phyloP scores from a whole-genome alignment of 2,329 filamentous ascomycete genomes.

The Neofusicoccum sp. region DNA sequence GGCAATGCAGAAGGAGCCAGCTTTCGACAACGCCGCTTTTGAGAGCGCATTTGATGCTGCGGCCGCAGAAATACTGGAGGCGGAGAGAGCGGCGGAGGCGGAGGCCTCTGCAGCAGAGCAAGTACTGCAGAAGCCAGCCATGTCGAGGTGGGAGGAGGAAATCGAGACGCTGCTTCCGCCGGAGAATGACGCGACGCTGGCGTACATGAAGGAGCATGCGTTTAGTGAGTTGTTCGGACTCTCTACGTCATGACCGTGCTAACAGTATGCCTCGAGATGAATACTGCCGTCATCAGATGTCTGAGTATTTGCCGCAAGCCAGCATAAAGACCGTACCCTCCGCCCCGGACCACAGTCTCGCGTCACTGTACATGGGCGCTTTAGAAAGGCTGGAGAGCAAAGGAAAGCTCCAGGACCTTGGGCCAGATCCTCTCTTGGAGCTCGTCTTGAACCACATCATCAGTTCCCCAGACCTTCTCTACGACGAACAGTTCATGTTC shows the following conservation, averaged over 20 bases:
- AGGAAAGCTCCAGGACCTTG: background rate
- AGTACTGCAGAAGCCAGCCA: background rate
- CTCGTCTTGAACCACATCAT: background rate
- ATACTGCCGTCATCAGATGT: slow-evolving; percentile 8
- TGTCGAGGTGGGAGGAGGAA: slow-evolving; percentile 2
- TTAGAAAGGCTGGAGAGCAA: slow-evolving; percentile 2
- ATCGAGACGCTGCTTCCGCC: background rate
- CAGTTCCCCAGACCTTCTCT: background rate
- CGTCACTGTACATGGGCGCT: slow-evolving; percentile 5
- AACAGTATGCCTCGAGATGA: background rate
- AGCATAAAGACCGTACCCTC: background rate
- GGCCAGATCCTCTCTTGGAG: slow-evolving; percentile 6
- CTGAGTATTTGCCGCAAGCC: slow-evolving; percentile 8
- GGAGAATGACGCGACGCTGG: background rate
- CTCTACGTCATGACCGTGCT: background rate
- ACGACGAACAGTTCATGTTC: slow-evolving; percentile 11
- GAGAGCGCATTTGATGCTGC: slow-evolving; percentile 57
- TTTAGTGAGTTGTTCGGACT: background rate
- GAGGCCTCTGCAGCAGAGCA: slow-evolving; percentile 25
- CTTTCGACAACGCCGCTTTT: slow-evolving; percentile 59
- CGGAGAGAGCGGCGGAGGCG: slow-evolving; percentile 25
- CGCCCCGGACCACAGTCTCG: background rate
- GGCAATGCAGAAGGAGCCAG: slow-evolving; percentile 40
- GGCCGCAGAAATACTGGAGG: slow-evolving; percentile 41
- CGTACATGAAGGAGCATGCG: slow-evolving; percentile 15